Evolutionary conservation across 2,329 filamentous ascomycete species (phyloP), one percentile per base, ranked within the genome.

Genomic region (Colletotrichum endophyticum): DNA sequence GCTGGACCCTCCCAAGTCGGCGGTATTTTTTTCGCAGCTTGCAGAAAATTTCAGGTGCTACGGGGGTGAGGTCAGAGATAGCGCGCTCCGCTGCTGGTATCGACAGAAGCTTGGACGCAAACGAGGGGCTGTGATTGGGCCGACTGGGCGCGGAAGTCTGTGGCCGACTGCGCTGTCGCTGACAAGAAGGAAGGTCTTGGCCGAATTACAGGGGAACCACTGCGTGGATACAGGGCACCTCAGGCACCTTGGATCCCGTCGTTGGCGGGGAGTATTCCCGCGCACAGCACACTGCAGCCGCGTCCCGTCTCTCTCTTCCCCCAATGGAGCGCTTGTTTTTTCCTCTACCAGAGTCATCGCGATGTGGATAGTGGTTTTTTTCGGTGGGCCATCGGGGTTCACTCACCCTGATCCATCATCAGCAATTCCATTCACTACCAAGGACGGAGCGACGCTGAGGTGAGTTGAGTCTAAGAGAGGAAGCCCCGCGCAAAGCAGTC

Each of bases 11-110:
- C 70, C 70, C 73, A 25, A 69, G 63, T 62, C 30, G 70, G 73
- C 73, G 70, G 73, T 73, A 73, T 73, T 66, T 74, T 76, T 69
- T 53, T 53, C 32, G 57, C 64, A 68, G 39, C 36, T 72, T 73
- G 73, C 73, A 73, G 57, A 76, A 76, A 76, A 76, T 76, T 76
- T 76, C 70, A 76, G 70, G 70, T 76, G 70, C 64, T 69, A 64
- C 70, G 70, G 73, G 73, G 73, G 73, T 76, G 73, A 76, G 73
- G 73, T 76, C 73, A 76, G 64, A 75, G 73, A 68, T 64, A 72
- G 73, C 70, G 73, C 73, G 73, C 56, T 75, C 70, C 73, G 68
- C 68, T 53, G 68, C 36, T 25, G 15, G 53, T 22, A 66, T 32
- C 27, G 44, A 22, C 39, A 7, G 64, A 76, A 73, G 70, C 73